phyloP scores from a whole-genome alignment of 2,329 filamentous ascomycete genomes.

The Colletotrichum sp. region DNA sequence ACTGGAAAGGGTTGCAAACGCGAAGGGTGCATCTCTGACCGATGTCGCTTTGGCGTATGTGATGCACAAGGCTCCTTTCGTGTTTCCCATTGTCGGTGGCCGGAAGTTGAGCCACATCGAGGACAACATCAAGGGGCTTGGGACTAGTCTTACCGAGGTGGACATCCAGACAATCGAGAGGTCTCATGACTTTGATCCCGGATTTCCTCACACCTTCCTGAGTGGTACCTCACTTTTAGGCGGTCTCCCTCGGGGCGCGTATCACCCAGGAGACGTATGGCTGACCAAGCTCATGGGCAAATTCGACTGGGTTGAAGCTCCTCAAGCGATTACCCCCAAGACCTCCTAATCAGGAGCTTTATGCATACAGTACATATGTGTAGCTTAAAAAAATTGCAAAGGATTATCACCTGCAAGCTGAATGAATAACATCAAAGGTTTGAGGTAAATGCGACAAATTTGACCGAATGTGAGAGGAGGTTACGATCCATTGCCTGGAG shows the following conservation, averaged over 20 bases:
- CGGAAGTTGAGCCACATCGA: constrained; percentile 65
- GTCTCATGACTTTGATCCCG: constrained; percentile 51
- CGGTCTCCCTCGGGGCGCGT: not conserved
- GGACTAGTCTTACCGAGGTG: constrained; percentile 51
- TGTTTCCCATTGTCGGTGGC: constrained; percentile 66
- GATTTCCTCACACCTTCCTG: not conserved
- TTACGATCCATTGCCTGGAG: rapidly evolving
- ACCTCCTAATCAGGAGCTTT: not conserved
- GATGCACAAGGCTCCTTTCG: constrained; percentile 61
- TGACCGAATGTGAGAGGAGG: not conserved
- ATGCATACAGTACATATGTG: rapidly evolving
- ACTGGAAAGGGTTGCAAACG: not conserved
- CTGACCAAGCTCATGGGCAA: not conserved
- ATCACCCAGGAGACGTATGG: not conserved
- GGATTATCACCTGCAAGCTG: too few relatives aligned
- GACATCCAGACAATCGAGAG: constrained; percentile 62
- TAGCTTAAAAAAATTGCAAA: not conserved
- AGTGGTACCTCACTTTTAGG: not conserved
- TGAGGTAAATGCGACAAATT: rapidly evolving
- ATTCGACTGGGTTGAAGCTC: not conserved
- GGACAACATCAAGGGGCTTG: constrained; percentile 62
- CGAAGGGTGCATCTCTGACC: not conserved
- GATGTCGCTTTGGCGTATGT: constrained; percentile 61
- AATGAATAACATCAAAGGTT: not conserved
- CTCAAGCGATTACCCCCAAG: not conserved